Conservation (phyloP, 768 basidiomycete genomes). For the Tulasnella sp. region DNA sequence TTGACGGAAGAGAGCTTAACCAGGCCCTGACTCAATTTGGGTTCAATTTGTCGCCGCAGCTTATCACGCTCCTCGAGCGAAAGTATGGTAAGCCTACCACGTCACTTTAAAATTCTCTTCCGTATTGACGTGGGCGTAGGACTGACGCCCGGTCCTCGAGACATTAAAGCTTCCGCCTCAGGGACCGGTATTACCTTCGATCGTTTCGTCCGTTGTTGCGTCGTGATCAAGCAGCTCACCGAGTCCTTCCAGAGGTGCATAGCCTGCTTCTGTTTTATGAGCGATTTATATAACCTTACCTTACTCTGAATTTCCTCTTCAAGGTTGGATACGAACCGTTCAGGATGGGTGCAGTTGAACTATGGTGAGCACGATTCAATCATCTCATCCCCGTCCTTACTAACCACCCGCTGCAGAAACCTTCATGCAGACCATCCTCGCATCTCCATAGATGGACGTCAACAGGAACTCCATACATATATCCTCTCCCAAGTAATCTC, state of each 20-base stretch:
- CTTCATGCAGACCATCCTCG: conserved; percentile 11
- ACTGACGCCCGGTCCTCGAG: conserved; percentile 2
- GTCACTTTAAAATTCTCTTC: background rate
- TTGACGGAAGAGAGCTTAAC: conserved; percentile 63
- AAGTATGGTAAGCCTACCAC: conserved; percentile 57
- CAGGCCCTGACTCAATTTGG: conserved; percentile 71
- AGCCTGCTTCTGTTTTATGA: background rate
- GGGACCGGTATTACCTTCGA: conserved; percentile 64
- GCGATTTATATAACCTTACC: background rate
- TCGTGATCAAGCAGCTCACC: conserved; percentile 66
- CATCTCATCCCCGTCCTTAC: conserved; percentile 19
- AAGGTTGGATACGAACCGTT: conserved; percentile 49
- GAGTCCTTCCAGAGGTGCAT: conserved; percentile 46
- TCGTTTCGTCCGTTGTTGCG: conserved; percentile 78
- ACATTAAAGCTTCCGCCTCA: background rate
- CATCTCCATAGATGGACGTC: background rate
- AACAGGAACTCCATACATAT: no score
- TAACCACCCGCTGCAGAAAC: background rate
- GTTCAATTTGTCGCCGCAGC: conserved; percentile 56
- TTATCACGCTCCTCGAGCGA: conserved; percentile 53
- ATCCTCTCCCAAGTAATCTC: no score
- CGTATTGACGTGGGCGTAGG: background rate
- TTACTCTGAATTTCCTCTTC: background rate
- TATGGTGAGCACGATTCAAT: conserved; percentile 61
- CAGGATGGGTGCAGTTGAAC: conserved; percentile 59